Conservation (phyloP, 768 basidiomycete species). For the Psilocybe sp. region DNA sequence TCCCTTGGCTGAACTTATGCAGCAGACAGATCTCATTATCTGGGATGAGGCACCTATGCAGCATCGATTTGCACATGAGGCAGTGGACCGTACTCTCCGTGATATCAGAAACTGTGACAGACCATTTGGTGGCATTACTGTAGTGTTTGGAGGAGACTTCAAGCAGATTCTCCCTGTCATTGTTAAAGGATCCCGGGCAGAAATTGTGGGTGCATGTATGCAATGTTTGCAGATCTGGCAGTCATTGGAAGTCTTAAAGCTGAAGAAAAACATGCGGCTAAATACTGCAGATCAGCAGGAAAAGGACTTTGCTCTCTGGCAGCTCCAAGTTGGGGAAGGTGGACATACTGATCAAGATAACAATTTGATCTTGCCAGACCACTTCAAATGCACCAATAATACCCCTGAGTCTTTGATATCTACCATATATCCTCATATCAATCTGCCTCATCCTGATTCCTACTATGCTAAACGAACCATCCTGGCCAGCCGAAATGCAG, state of each 20-base stretch:
- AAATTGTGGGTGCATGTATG: slow-evolving; percentile 36
- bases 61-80: slow-evolving; percentile 31
- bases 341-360: too few relatives aligned
- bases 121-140: slow-evolving; percentile 41
- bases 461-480: slow-evolving; percentile 32
- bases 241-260: slow-evolving; percentile 25
- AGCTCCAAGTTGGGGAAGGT: too few relatives aligned
- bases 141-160: slow-evolving; percentile 50
- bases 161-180: slow-evolving; percentile 46
- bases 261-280: slow-evolving; percentile 41
- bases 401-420: too few relatives aligned
- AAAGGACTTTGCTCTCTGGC: too few relatives aligned
- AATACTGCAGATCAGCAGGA: slow-evolving; percentile 10
- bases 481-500: slow-evolving; percentile 28
- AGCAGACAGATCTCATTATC: slow-evolving; percentile 30
- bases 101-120: slow-evolving; percentile 26
- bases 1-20: slow-evolving; percentile 28
- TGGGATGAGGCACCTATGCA: slow-evolving; percentile 46
- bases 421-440: too few relatives aligned
- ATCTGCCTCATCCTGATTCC: too few relatives aligned
- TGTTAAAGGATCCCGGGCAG: slow-evolving; percentile 28
- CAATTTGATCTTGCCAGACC: too few relatives aligned
- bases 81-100: slow-evolving; percentile 33
- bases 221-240: slow-evolving; percentile 37
- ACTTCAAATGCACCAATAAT: too few relatives aligned